These are phyloP conservation scores for Primulina tabacum DNA, from an alignment of 257 asterid species.

Conservation along the genomic window DNA sequence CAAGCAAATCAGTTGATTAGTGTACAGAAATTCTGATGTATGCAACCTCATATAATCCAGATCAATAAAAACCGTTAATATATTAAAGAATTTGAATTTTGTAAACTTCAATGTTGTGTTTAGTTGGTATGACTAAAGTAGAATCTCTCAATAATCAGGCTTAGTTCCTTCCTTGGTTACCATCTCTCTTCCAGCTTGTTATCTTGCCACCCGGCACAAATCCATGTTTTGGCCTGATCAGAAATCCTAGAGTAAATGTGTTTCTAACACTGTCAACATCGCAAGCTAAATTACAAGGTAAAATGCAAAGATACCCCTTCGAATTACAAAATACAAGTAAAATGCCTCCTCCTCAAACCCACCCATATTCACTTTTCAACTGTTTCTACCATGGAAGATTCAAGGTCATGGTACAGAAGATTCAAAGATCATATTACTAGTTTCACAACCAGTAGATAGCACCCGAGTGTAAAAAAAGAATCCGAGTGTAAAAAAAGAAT, in stretches of 20 bases:
- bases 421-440: not conserved
- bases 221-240: not conserved
- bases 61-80: not conserved
- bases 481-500: not conserved
- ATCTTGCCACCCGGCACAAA: not conserved
- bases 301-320: not conserved
- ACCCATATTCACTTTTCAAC: not conserved
- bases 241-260: not conserved
- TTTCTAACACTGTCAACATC: not conserved
- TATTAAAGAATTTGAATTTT: not conserved
- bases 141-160: not conserved
- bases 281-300: not conserved
- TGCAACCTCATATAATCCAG: not conserved
- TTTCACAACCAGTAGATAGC: not conserved
- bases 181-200: not conserved
- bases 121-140: not conserved
- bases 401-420: not conserved
- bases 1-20: slow-evolving; percentile 16
- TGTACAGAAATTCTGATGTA: not conserved
- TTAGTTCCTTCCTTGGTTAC: no score
- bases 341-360: not conserved
- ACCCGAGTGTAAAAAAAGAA: not conserved
- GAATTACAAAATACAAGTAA: not conserved
- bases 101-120: not conserved
- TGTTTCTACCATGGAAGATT: not conserved